Evolutionary conservation across 192 early-diverging fungal species (phyloP).

Genomic region (Linderina pennispora): DNA sequence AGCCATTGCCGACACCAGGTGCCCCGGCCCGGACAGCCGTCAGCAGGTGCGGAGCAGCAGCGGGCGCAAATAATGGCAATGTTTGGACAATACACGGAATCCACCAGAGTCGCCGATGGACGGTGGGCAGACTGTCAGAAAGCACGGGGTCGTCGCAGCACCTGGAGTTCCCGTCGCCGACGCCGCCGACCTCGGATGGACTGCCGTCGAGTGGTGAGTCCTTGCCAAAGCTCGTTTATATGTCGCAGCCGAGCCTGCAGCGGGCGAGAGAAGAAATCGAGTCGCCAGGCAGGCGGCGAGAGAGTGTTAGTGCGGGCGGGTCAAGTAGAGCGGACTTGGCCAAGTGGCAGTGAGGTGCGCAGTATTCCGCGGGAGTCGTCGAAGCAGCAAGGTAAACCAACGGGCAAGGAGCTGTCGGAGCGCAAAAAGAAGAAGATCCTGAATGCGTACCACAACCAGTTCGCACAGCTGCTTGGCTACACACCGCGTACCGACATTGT

Average conservation of each 20-base stretch:
- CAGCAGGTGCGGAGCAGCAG: conserved; percentile 9
- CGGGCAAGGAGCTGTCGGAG: conserved; percentile 4
- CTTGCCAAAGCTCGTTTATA: conserved; percentile 33
- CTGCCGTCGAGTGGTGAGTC: conserved; percentile 25
- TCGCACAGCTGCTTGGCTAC: conserved; percentile 26
- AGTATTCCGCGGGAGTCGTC: too few species aligned
- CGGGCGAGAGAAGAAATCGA: too few species aligned
- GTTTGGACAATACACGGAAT: conserved; percentile 16
- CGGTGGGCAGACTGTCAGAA: too few species aligned
- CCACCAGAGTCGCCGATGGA: too few species aligned
- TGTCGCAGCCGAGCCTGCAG: conserved; percentile 33
- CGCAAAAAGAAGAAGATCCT: conserved; percentile 23
- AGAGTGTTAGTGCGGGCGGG: too few species aligned
- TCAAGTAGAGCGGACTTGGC: too few species aligned
- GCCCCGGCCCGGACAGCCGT: conserved; percentile 3
- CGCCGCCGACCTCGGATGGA: conserved; percentile 38
- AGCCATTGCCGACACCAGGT: not conserved
- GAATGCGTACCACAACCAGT: conserved; percentile 36
- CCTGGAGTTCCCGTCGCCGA: conserved; percentile 34
- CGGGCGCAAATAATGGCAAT: conserved; percentile 23
- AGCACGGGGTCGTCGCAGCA: conserved; percentile 15
- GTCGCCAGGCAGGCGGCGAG: too few species aligned
- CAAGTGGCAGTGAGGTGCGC: too few species aligned
- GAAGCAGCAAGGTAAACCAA: conserved; percentile 5
- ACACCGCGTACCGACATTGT: conserved; percentile 4